phyloP scores from a whole-genome alignment of 2,329 filamentous ascomycete genomes.

The Nigrospora osmanthi region DNA sequence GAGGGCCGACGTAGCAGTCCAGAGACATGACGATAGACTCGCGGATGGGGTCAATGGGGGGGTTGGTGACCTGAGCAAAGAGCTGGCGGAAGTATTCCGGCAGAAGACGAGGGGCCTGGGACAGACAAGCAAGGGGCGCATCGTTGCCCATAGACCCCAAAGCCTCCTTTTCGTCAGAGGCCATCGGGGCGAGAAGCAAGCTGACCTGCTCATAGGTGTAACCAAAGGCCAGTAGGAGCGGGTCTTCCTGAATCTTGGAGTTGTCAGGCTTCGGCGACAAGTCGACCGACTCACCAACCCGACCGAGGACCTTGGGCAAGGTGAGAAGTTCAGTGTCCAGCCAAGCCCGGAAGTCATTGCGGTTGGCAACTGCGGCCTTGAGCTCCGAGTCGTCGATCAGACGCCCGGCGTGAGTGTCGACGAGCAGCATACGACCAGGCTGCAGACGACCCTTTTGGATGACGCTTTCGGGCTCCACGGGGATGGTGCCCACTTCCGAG shows the following conservation, averaged over 20 bases:
- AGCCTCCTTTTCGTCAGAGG: slow-evolving; percentile 93
- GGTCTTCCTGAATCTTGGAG: slow-evolving; percentile 71
- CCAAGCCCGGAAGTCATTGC: slow-evolving; percentile 85
- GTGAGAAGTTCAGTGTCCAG: slow-evolving; percentile 78
- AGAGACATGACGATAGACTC: slow-evolving; percentile 98
- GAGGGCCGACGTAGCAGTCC: slow-evolving; percentile 91
- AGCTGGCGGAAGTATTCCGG: slow-evolving; percentile 98
- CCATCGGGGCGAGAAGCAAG: slow-evolving; percentile 88
- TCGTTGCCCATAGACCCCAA: slow-evolving; percentile 98
- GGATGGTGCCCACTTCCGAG: slow-evolving; percentile 90
- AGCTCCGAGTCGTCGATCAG: slow-evolving; percentile 93
- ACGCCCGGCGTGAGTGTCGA: slow-evolving; percentile 80
- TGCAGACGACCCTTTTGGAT: slow-evolving; percentile 90
- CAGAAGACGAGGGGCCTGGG: slow-evolving; percentile 79
- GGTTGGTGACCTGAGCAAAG: slow-evolving; percentile 96
- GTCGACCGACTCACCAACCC: slow-evolving; percentile 51
- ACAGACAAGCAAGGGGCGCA: slow-evolving; percentile 82
- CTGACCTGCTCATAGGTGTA: slow-evolving; percentile 96
- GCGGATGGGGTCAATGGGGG: slow-evolving; percentile 92
- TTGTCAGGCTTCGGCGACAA: slow-evolving; percentile 61
- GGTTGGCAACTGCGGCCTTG: slow-evolving; percentile 79
- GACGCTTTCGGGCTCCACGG: slow-evolving; percentile 81
- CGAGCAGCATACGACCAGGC: slow-evolving; percentile 91
- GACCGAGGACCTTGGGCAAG: slow-evolving; percentile 65
- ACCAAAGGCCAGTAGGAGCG: slow-evolving; percentile 76